A percentile compares a stretch with the other conserved stretches of the same genome.
Evolutionary conservation across 116 monocot species (phyloP).

Genomic region (Papilionanthe hybrid): DNA sequence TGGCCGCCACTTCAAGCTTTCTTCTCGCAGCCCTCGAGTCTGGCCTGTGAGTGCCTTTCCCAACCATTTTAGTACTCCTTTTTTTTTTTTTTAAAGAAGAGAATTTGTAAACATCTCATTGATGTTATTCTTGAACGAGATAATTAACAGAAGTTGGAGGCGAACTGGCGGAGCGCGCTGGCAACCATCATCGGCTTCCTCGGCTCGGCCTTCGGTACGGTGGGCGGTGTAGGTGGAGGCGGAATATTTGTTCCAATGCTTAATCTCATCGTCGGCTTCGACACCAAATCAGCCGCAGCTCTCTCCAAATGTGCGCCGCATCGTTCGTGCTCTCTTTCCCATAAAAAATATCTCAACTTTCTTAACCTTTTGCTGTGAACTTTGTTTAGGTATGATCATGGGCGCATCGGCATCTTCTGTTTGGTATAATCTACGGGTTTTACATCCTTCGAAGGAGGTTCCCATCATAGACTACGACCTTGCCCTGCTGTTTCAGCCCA

Average conservation of each 20-base stretch:
- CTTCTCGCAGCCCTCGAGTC: conserved; percentile 35
- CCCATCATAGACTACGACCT: conserved; percentile 95
- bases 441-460: conserved; percentile 76
- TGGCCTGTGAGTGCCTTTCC: conserved; percentile 64
- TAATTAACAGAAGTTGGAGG: conserved; percentile 44
- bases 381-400: conserved; percentile 89
- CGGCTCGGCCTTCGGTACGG: conserved; percentile 93
- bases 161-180: conserved; percentile 55
- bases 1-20: neutral
- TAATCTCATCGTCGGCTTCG: conserved; percentile 88
- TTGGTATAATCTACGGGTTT: conserved; percentile 93
- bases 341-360: neutral
- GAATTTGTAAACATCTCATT: neutral
- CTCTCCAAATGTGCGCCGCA: conserved; percentile 84
- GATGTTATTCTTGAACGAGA: neutral
- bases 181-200: conserved; percentile 79
- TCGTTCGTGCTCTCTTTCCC: neutral
- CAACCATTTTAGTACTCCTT: neutral
- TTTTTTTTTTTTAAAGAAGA: neutral
- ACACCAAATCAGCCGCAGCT: conserved; percentile 93
- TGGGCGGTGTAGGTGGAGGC: conserved; percentile 93
- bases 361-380: neutral
- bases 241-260: conserved; percentile 98
- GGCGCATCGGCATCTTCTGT: conserved; percentile 91
- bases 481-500: conserved; percentile 94